phyloP scores from a whole-genome alignment of 192 early-diverging fungal genomes.

The Coemansia sp. region DNA sequence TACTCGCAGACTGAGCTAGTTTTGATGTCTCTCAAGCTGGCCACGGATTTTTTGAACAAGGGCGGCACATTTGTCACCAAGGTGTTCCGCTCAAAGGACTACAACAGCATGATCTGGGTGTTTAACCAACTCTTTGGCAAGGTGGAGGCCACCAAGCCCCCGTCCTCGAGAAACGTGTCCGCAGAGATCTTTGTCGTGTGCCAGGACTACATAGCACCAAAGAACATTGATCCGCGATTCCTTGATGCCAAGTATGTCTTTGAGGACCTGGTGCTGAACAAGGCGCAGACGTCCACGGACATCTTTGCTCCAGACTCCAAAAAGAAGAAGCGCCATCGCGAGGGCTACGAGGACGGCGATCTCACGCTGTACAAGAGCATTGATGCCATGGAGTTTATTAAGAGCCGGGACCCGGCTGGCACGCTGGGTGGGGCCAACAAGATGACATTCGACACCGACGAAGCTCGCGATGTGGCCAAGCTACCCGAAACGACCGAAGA shows the following conservation, averaged over 20 bases:
- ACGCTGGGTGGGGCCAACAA: constrained; percentile 74
- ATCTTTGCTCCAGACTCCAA: constrained; percentile 82
- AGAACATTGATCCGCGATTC: constrained; percentile 90
- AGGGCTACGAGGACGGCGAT: constrained; percentile 96
- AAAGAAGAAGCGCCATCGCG: constrained; percentile 84
- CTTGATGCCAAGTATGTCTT: constrained; percentile 93
- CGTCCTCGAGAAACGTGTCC: constrained; percentile 95
- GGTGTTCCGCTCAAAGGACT: constrained; percentile 98
- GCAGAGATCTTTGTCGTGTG: constrained; percentile 99
- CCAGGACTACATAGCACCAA: constrained; percentile 85
- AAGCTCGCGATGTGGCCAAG: constrained; percentile 52
- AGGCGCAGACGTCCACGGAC: constrained; percentile 56
- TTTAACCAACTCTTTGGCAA: constrained; percentile 94
- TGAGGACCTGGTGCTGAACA: constrained; percentile 75
- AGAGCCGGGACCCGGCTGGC: constrained; percentile 68
- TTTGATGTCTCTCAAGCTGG: constrained; percentile 87
- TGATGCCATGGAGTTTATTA: constrained; percentile 77
- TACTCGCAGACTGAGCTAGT: constrained; percentile 93
- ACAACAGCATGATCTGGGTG: constrained; percentile 98
- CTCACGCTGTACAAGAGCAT: constrained; percentile 78
- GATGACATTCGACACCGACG: constrained; percentile 71
- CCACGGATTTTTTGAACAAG: constrained; percentile 84
- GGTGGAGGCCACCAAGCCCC: constrained; percentile 98
- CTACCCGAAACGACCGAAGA: constrained; percentile 74
- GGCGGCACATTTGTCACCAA: constrained; percentile 97